phyloP scores from a whole-genome alignment of 768 basidiomycete genomes.

The Leccinum pellstonianum region DNA sequence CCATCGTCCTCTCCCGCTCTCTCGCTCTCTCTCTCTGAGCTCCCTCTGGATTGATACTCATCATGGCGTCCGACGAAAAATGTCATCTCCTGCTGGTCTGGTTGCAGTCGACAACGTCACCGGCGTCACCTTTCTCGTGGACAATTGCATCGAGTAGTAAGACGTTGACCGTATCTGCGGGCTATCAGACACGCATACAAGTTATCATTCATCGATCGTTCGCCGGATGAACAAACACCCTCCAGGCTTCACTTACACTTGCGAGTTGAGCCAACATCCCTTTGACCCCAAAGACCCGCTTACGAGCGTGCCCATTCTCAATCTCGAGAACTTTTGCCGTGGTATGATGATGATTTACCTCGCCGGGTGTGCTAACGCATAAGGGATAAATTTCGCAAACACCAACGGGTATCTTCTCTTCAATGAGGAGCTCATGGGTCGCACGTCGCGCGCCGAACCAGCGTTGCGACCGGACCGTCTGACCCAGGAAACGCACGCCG shows the following conservation, averaged over 20 bases:
- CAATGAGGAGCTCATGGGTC: conserved; percentile 73
- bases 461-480: background rate
- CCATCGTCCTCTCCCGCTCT: conserved; percentile 50
- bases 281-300: conserved; percentile 40
- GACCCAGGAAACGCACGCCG: conserved; percentile 58
- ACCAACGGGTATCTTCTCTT: no score
- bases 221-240: conserved; percentile 77
- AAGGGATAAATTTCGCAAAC: background rate
- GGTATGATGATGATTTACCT: conserved; percentile 35
- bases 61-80: background rate
- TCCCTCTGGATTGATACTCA: background rate
- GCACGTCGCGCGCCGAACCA: conserved; percentile 37
- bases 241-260: conserved; percentile 61
- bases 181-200: background rate
- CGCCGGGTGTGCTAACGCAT: no score
- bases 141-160: conserved; percentile 83
- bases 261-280: conserved; percentile 64
- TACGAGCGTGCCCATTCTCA: conserved; percentile 63
- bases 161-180: background rate
- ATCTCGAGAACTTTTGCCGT: conserved; percentile 72
- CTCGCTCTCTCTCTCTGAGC: no score
- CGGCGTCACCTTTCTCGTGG: conserved; percentile 65
- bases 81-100: conserved; percentile 20
- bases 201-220: background rate
- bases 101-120: conserved; percentile 37